phyloP scores from a whole-genome alignment of 352 stramenopile species.

The Globisporangium nodosum region DNA sequence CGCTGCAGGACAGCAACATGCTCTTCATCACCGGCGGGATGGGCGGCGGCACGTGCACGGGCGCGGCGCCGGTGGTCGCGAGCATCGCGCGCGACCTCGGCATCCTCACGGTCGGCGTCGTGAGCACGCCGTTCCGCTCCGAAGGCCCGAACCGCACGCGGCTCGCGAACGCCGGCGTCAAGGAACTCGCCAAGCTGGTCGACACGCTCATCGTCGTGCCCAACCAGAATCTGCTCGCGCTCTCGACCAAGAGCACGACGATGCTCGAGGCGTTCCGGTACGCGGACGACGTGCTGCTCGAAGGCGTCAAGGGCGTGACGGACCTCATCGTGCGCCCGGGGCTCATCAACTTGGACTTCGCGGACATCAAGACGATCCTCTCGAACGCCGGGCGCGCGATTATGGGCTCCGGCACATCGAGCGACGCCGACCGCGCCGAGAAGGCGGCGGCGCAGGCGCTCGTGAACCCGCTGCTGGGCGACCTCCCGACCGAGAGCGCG shows the following conservation, averaged over 20 bases:
- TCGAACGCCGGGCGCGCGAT: slow-evolving; percentile 92
- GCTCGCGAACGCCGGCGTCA: slow-evolving; percentile 90
- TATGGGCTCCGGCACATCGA: slow-evolving; percentile 91
- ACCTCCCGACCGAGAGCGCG: slow-evolving; percentile 91
- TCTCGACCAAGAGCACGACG: slow-evolving; percentile 91
- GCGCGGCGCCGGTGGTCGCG: slow-evolving; percentile 91
- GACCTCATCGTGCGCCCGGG: slow-evolving; percentile 95
- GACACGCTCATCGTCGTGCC: slow-evolving; percentile 96
- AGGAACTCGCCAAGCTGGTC: slow-evolving; percentile 89
- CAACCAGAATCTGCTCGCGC: slow-evolving; percentile 94
- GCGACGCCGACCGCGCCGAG: slow-evolving; percentile 69
- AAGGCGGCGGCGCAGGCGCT: slow-evolving; percentile 93
- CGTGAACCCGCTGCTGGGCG: slow-evolving; percentile 91
- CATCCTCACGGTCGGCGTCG: slow-evolving; percentile 94
- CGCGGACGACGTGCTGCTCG: slow-evolving; percentile 93
- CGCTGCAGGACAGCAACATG: slow-evolving; percentile 92
- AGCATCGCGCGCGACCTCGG: slow-evolving; percentile 89
- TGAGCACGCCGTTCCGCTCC: slow-evolving; percentile 95
- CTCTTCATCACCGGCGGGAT: slow-evolving; percentile 96
- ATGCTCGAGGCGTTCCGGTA: slow-evolving; percentile 92
- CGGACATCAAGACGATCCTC: slow-evolving; percentile 95
- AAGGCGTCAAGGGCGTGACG: slow-evolving; percentile 94
- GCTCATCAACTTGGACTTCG: slow-evolving; percentile 98
- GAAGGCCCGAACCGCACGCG: slow-evolving; percentile 92
- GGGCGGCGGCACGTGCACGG: slow-evolving; percentile 89